Evolutionary conservation across 1,139 yeast genomes (phyloP).

Genomic region (Neolecta irregularis): DNA sequence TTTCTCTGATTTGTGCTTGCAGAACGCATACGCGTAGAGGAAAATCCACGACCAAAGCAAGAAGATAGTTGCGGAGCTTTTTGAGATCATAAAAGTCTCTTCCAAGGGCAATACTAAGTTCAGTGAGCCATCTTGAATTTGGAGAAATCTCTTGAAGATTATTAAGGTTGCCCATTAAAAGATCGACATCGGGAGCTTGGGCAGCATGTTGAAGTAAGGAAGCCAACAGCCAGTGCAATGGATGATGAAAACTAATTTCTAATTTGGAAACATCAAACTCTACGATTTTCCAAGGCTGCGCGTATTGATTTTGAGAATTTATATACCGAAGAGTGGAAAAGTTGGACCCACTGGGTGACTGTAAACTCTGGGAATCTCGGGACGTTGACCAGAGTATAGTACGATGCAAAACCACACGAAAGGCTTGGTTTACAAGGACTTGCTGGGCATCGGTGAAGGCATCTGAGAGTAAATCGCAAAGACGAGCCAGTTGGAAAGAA

Average conservation of each 20-base stretch:
- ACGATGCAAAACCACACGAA: constrained; percentile 18
- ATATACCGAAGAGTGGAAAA: constrained; percentile 4
- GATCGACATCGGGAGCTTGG: not conserved
- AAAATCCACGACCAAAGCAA: constrained; percentile 22
- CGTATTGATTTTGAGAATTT: constrained; percentile 2
- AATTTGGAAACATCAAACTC: constrained; percentile 32
- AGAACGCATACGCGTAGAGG: constrained; percentile 63
- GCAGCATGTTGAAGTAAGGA: constrained; percentile 47
- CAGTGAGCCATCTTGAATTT: too few relatives aligned
- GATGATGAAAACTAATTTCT: constrained; percentile 60
- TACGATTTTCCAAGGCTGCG: too few relatives aligned
- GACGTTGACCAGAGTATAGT: constrained; percentile 22
- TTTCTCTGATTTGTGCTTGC: constrained; percentile 57
- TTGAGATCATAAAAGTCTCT: too few relatives aligned
- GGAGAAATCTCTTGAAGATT: too few relatives aligned
- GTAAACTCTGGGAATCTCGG: too few relatives aligned
- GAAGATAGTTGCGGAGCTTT: too few relatives aligned
- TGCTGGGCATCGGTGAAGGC: constrained; percentile 19
- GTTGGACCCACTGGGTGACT: too few relatives aligned
- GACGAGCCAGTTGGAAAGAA: constrained; percentile 33
- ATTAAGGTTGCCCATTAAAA: too few relatives aligned
- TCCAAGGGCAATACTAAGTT: too few relatives aligned
- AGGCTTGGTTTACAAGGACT: constrained; percentile 12
- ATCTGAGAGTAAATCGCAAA: constrained; percentile 26
- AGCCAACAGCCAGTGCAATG: constrained; percentile 57